Evolutionary conservation across 2,329 filamentous ascomycete species (phyloP).

Genomic region (Colletotrichum australisinense): DNA sequence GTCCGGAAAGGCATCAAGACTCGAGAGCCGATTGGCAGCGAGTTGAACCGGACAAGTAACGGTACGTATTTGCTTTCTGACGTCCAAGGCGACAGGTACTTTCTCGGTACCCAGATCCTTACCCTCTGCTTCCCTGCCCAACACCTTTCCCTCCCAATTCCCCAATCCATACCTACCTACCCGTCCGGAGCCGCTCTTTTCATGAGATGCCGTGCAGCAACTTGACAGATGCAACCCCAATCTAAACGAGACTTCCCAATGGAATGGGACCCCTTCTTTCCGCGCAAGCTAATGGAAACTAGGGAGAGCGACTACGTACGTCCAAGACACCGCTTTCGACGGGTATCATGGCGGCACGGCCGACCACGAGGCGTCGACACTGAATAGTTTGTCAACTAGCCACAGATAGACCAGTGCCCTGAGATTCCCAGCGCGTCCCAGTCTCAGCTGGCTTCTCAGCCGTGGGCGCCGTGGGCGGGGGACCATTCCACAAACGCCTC

Average conservation of each 20-base stretch:
- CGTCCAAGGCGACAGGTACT: neutral
- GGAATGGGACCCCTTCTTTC: slow-evolving; percentile 27
- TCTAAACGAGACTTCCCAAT: slow-evolving; percentile 30
- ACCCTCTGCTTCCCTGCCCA: neutral
- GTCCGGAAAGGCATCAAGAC: no score
- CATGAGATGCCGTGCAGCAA: neutral
- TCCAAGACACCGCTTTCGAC: slow-evolving; percentile 4
- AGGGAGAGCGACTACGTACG: slow-evolving; percentile 24
- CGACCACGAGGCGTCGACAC: slow-evolving; percentile 9
- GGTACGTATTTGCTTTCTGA: neutral
- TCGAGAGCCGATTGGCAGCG: neutral
- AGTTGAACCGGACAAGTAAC: neutral
- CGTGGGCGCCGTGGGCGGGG: neutral
- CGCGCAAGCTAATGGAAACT: slow-evolving; percentile 24
- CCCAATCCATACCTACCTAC: neutral
- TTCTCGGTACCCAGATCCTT: slow-evolving; percentile 6
- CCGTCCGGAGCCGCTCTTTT: slow-evolving; percentile 10
- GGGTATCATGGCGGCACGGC: neutral
- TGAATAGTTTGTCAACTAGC: slow-evolving; percentile 5
- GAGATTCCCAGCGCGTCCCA: neutral
- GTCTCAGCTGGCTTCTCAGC: slow-evolving; percentile 24
- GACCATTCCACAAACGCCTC: slow-evolving; percentile 1
- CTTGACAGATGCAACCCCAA: slow-evolving; percentile 28
- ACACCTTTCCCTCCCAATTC: neutral
- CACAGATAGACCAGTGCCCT: neutral